These are phyloP conservation scores for Penstemon eatonii DNA, from an alignment of 257 asterid genomes.

Conservation along the genomic window DNA sequence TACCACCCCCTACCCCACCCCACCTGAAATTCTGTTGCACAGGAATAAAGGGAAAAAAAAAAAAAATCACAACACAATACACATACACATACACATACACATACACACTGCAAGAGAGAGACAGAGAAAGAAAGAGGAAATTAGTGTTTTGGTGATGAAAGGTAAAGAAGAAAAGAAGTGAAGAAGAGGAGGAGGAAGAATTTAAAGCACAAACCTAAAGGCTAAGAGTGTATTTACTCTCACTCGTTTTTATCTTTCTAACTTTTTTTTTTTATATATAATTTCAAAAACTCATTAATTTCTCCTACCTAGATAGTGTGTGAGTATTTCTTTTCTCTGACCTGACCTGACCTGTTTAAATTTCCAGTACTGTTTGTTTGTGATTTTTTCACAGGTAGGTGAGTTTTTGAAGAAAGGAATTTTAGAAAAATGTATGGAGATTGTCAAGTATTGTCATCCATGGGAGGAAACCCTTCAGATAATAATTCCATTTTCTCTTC, in stretches of 20 bases:
- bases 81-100: neutral
- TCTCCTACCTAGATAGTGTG: neutral
- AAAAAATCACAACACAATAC: constrained; percentile 12
- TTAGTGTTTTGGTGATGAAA: constrained; percentile 26
- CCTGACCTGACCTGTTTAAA: neutral
- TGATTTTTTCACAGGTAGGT: neutral
- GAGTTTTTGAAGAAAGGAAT: neutral
- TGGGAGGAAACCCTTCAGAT: constrained; percentile 52
- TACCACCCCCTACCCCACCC: constrained; percentile 31
- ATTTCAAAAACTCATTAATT: constrained; percentile 29
- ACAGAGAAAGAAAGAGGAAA: constrained; percentile 12
- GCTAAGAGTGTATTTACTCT: constrained; percentile 43
- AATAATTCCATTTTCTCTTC: constrained; percentile 44
- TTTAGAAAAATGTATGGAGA: constrained; percentile 73
- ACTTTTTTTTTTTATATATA: constrained; percentile 21
- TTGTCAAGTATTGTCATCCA: constrained; percentile 74
- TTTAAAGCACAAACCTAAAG: constrained; percentile 33
- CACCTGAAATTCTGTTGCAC: constrained; percentile 1
- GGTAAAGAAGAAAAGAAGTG: constrained; percentile 12
- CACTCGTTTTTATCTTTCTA: constrained; percentile 37
- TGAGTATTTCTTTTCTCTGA: neutral
- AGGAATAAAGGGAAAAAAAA: constrained; percentile 1
- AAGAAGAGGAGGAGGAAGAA: constrained; percentile 13
- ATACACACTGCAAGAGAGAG: neutral
- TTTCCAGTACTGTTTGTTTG: constrained; percentile 2